A percentile compares a stretch with the other conserved stretches of the same genome.
phyloP scores from a whole-genome alignment of 257 asterid genomes.

The Solanum lignicaule region DNA sequence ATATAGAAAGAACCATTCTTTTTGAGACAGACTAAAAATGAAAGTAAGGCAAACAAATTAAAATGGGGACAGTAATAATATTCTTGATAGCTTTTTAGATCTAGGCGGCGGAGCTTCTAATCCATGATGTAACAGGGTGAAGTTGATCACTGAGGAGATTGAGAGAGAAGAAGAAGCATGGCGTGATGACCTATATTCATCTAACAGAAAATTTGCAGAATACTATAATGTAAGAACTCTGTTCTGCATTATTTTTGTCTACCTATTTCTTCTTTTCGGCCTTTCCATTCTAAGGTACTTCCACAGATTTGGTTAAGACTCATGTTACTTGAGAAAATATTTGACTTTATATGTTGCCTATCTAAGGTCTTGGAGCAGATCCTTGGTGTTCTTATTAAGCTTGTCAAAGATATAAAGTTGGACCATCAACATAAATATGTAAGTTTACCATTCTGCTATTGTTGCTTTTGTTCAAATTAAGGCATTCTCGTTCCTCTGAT shows the following conservation, averaged over 20 bases:
- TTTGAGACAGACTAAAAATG: neutral
- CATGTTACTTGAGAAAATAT: neutral
- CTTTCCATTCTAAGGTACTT: neutral
- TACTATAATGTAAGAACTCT: constrained; percentile 57
- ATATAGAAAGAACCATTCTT: neutral
- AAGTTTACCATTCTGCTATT: constrained; percentile 18
- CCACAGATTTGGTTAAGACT: neutral
- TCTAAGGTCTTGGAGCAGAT: constrained; percentile 95
- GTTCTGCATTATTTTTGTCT: neutral
- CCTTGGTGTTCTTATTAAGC: constrained; percentile 94
- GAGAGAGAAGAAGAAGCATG: constrained; percentile 94
- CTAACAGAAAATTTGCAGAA: constrained; percentile 94
- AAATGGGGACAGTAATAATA: neutral
- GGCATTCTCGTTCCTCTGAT: neutral
- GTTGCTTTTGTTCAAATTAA: neutral
- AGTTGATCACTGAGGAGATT: constrained; percentile 83
- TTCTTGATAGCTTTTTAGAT: neutral
- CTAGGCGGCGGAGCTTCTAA: neutral
- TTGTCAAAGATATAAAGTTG: constrained; percentile 92
- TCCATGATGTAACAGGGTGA: constrained; percentile 53
- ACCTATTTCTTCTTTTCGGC: neutral
- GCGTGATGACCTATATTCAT: constrained; percentile 89
- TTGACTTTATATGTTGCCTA: constrained; percentile 16
- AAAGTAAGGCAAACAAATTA: neutral
- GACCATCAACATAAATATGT: constrained; percentile 95